phyloP scores from a whole-genome alignment of 495 filamentous ascomycete genomes.

The Hypoxylon rickii region DNA sequence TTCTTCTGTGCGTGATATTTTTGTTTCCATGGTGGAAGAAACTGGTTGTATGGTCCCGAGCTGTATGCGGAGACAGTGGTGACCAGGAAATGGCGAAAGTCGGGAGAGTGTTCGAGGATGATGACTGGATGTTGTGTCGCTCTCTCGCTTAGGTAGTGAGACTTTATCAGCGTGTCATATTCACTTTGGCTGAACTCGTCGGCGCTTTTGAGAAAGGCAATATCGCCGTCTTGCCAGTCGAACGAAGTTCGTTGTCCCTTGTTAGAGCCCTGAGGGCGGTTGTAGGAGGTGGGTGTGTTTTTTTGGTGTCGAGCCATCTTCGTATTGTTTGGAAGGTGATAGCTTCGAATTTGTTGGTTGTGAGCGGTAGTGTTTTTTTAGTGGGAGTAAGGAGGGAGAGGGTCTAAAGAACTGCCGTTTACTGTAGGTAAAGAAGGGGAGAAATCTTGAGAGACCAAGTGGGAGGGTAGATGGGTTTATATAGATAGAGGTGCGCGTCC shows the following conservation, averaged over 20 bases:
- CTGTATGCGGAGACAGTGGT: conserved; percentile 42
- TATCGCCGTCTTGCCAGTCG: conserved; percentile 36
- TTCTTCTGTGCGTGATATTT: conserved; percentile 5
- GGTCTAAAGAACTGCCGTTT: too few species aligned
- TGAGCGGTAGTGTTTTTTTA: too few species aligned
- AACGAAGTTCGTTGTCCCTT: not conserved
- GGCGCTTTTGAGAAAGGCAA: conserved; percentile 33
- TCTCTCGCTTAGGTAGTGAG: conserved; percentile 13
- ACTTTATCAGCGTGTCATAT: conserved; percentile 12
- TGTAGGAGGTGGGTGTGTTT: not conserved
- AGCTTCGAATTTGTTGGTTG: too few species aligned
- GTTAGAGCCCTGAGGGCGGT: not conserved
- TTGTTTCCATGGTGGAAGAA: conserved; percentile 40
- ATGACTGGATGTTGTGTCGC: conserved; percentile 44
- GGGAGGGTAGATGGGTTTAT: too few species aligned
- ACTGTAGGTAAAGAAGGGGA: too few species aligned
- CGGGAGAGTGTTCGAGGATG: conserved; percentile 26
- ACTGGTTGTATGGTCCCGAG: conserved; percentile 22
- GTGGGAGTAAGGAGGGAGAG: too few species aligned
- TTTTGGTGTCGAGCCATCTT: too few species aligned
- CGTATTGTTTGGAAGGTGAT: too few species aligned
- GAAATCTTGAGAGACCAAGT: too few species aligned
- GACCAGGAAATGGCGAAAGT: conserved; percentile 25
- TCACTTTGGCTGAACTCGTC: conserved; percentile 12
- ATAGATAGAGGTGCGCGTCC: too few species aligned